phyloP scores from a whole-genome alignment of 2,329 filamentous ascomycete species.

The Colletotrichum viniferum region DNA sequence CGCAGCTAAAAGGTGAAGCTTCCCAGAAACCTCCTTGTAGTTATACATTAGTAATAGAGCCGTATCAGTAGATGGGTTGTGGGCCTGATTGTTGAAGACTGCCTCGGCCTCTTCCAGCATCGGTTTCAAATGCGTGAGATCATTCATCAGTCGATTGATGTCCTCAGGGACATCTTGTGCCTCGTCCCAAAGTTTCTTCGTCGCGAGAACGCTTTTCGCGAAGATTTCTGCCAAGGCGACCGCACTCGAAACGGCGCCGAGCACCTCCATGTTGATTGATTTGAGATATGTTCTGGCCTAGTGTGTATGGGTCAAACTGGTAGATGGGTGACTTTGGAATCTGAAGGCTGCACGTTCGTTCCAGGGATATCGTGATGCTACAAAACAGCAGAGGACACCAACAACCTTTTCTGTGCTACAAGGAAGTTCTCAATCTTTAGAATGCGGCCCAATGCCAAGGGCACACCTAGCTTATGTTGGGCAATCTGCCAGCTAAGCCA shows the following conservation, averaged over 20 bases:
- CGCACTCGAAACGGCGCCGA: background rate
- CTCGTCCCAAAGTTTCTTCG: background rate
- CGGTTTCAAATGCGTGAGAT: background rate
- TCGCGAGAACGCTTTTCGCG: background rate
- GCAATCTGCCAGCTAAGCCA: background rate
- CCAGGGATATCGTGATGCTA: too few species aligned
- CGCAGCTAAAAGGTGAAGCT: background rate
- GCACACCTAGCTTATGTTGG: background rate
- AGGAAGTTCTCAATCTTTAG: too few species aligned
- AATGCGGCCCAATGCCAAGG: background rate
- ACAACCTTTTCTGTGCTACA: too few species aligned
- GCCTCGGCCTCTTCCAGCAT: background rate
- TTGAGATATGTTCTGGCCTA: background rate
- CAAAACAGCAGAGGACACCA: too few species aligned
- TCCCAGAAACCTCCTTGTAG: background rate
- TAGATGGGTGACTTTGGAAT: too few species aligned
- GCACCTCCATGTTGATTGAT: background rate
- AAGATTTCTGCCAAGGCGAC: background rate
- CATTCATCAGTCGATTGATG: background rate
- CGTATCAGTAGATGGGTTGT: background rate
- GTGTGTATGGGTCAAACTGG: too few species aligned
- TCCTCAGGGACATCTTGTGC: background rate
- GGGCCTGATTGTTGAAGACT: background rate
- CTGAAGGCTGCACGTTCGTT: too few species aligned
- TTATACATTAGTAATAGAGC: background rate